A percentile compares a stretch with the other conserved stretches of the same genome.
Evolutionary conservation across 176 grass and related monocot genomes (phyloP).

Genomic region (Hordeum vulgare): DNA sequence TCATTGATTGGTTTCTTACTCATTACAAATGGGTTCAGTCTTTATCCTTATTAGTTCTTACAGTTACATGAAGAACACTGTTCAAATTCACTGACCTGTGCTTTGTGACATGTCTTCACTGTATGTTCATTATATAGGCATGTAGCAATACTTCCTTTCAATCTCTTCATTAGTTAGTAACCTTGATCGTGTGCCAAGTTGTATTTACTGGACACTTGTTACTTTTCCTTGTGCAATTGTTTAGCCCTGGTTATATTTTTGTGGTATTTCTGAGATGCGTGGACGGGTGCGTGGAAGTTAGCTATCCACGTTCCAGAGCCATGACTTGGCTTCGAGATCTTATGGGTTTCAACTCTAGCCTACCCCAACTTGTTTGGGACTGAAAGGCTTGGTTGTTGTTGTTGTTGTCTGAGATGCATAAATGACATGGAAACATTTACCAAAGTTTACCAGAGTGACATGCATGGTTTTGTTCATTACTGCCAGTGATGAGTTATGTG

Average conservation of each 20-base stretch:
- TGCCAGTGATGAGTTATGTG: background rate
- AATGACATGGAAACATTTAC: background rate
- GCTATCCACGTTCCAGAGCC: no score
- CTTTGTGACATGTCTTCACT: background rate
- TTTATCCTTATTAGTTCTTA: background rate
- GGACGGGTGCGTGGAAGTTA: no score
- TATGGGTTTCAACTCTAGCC: no score
- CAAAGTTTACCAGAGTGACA: background rate
- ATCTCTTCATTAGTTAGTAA: background rate
- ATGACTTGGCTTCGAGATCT: no score
- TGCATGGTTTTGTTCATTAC: constrained; percentile 9
- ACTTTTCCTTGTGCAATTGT: background rate
- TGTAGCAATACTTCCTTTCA: background rate
- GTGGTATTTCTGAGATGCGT: background rate
- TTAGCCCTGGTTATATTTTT: background rate
- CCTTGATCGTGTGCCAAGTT: background rate
- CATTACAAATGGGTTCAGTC: background rate
- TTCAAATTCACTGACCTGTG: background rate
- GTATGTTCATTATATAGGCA: background rate
- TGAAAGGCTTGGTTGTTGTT: no score
- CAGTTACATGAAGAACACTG: background rate
- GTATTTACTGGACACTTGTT: background rate
- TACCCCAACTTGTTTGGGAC: no score
- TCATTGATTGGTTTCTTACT: background rate
- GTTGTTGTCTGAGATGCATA: background rate